These are phyloP conservation scores for Spergularia marina DNA, from an alignment of 148 eudicot genomes.

Conservation along the genomic window DNA sequence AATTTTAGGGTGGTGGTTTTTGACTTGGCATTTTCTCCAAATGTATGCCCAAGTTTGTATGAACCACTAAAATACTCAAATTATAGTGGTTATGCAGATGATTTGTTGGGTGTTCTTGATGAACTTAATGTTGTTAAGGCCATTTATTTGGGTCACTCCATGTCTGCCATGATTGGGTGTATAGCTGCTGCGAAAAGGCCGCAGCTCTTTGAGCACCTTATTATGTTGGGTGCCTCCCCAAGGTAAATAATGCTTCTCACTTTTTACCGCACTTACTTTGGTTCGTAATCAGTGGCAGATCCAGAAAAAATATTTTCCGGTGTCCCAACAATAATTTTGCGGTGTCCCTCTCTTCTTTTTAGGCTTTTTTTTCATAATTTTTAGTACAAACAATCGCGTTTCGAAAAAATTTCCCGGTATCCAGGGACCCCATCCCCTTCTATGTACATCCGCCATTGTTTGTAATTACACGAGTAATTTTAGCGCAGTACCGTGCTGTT, in stretches of 20 bases:
- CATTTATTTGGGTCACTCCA: constrained; percentile 38
- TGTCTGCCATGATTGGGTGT: constrained; percentile 49
- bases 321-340: no score
- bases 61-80: constrained; percentile 36
- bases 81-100: constrained; percentile 28
- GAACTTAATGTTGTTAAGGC: constrained; percentile 27
- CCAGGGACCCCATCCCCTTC: no score
- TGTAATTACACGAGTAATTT: no score
- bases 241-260: constrained; percentile 12
- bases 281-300: no score
- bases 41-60: constrained; percentile 28
- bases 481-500: not conserved
- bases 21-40: constrained; percentile 31
- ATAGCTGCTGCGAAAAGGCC: constrained; percentile 31
- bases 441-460: no score
- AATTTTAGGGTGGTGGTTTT: constrained; percentile 39
- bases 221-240: constrained; percentile 31
- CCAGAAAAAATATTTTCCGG: no score
- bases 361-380: no score
- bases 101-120: constrained; percentile 36
- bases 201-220: constrained; percentile 29
- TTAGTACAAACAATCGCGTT: no score
- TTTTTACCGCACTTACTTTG: no score
- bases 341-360: no score
- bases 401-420: no score